Conservation (phyloP, 805 yeast species). For the Wickerhamiella azymoides region DNA sequence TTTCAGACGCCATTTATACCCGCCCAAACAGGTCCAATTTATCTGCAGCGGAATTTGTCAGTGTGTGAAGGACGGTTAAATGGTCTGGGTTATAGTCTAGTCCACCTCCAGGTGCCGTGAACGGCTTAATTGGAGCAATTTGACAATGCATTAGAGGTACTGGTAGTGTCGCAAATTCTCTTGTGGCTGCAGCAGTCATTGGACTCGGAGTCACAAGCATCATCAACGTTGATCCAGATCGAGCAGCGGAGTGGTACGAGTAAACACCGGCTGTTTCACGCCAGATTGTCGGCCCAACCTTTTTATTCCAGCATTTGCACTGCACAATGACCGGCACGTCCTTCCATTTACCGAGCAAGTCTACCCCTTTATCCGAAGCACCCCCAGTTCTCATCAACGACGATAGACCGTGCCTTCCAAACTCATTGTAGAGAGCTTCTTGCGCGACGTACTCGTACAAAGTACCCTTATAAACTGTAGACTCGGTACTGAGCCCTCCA, state of each 20-base stretch:
- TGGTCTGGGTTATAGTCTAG: background rate
- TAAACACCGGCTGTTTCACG: slow-evolving; percentile 11
- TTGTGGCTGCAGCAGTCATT: slow-evolving; percentile 9
- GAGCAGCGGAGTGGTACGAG: background rate
- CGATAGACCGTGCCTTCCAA: slow-evolving; percentile 4
- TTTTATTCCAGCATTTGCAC: slow-evolving; percentile 12
- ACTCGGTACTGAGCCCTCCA: slow-evolving; percentile 7
- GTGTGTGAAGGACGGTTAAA: background rate
- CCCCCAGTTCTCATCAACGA: slow-evolving; percentile 9
- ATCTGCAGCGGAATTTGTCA: slow-evolving; percentile 9
- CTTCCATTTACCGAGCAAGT: slow-evolving; percentile 10
- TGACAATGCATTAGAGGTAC: slow-evolving; percentile 10
- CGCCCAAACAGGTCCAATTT: background rate
- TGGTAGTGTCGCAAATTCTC: slow-evolving; percentile 2
- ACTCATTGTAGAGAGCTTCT: slow-evolving; percentile 2
- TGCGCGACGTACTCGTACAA: slow-evolving; percentile 10
- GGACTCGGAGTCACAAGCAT: slow-evolving; percentile 10
- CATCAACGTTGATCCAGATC: slow-evolving; percentile 4
- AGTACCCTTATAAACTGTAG: slow-evolving; percentile 9
- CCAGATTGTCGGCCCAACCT: slow-evolving; percentile 10
- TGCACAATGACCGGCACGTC: slow-evolving; percentile 9
- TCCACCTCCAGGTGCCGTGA: background rate
- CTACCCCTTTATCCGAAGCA: slow-evolving; percentile 11
- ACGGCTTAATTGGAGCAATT: background rate
- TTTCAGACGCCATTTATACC: slow-evolving; percentile 3